Conservation (phyloP, 495 filamentous ascomycete species). For the Niebla homalea region DNA sequence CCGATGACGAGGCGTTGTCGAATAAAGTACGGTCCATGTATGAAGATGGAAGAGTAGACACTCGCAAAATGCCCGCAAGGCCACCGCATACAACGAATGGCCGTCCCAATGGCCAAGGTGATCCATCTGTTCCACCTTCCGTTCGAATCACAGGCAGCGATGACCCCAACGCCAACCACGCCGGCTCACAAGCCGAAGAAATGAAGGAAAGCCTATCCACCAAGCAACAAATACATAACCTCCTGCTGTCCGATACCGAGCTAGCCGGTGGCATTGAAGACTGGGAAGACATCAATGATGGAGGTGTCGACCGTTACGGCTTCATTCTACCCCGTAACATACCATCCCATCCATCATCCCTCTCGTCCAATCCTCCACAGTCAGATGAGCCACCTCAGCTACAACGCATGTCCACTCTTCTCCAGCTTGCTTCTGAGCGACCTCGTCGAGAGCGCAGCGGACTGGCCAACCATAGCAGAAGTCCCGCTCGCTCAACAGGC, state of each 20-base stretch:
- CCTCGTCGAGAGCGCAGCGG: slow-evolving; percentile 44
- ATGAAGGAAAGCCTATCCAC: neutral
- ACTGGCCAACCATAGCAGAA: slow-evolving; percentile 42
- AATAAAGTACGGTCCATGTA: slow-evolving; percentile 88
- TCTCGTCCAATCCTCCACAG: slow-evolving; percentile 21
- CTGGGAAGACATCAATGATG: slow-evolving; percentile 83
- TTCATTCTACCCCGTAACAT: slow-evolving; percentile 56
- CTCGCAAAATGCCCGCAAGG: neutral
- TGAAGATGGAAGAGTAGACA: slow-evolving; percentile 48
- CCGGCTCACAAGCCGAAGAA: neutral
- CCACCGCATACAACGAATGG: neutral
- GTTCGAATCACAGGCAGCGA: neutral
- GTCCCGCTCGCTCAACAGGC: slow-evolving; percentile 36
- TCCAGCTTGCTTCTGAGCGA: slow-evolving; percentile 49
- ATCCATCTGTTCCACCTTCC: neutral
- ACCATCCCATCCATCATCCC: slow-evolving; percentile 13
- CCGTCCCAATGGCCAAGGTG: neutral
- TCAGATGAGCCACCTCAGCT: slow-evolving; percentile 37
- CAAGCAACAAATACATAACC: neutral
- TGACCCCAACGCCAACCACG: too few species aligned
- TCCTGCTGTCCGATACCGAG: slow-evolving; percentile 38
- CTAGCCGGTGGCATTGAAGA: slow-evolving; percentile 83
- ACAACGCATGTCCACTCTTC: slow-evolving; percentile 52
- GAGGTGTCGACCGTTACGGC: slow-evolving; percentile 83
- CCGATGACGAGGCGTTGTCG: slow-evolving; percentile 74